Evolutionary conservation across 2,329 filamentous ascomycete genomes (phyloP), one percentile per base, ranked within the genome.

Genomic region (Ophiostoma ips): DNA sequence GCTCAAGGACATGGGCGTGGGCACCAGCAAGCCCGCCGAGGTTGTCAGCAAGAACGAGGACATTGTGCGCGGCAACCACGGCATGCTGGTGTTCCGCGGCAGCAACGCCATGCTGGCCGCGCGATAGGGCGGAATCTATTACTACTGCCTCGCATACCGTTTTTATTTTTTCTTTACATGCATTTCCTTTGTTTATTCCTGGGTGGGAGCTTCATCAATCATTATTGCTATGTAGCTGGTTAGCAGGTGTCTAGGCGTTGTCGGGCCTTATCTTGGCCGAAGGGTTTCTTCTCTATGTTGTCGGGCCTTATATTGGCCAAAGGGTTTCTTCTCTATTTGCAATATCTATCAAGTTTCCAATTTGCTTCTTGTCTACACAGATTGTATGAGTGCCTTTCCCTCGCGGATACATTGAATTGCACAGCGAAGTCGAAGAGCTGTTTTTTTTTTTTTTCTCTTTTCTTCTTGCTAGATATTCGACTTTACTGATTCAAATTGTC

Each of bases 21-120:
- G 73, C 43, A 71, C 65, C 16, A 54, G 52, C 28, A 56, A 60
- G 51, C 49, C 47, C 30, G 50, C 50, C n/a, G 55, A 36, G 52
- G 54, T 16, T 31, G 44, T 31, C 5, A 18, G 5, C 33, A 12
- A 15, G 11, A 34, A 13, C 12, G 58, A 60, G 19, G 64, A 67
- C n/a, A 58, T 71, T 24, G 66, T 73, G 24, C 61, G 66, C 44
- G 73, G 71, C 34, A 68, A 67, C 52, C 72, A 76, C 58, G 73
- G 66, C 16, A 68, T 67, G 60, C 61, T 76, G 30, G 70, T 75
- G n/a, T 76, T 76, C 56, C 59, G 63, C 35, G 68, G 64, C 37
- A 66, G 63, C 15, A 65, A 59, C 31, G 66, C 64, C 4, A 61
- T 59, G 13, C 67, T 71, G 64, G 54, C 16, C 12, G 12, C n/a